A percentile compares a stretch with the other conserved stretches of the same genome.
Conservation (phyloP, 306 rosid species). For the Vigna unguiculata region DNA sequence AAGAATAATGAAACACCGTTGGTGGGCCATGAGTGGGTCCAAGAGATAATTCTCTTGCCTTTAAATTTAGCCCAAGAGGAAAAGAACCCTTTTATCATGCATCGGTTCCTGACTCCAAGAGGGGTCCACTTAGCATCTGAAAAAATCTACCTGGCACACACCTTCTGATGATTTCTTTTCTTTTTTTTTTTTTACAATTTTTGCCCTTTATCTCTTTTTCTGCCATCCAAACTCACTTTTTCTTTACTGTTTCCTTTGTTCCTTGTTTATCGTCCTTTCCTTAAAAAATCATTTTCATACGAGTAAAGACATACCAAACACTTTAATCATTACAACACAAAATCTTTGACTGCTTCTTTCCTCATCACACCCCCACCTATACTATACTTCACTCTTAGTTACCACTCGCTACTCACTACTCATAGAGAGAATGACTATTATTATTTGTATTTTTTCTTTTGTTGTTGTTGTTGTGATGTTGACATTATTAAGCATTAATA, state of each 20-base stretch:
- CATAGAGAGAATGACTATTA: no score
- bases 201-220: slow-evolving; percentile 46
- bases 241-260: slow-evolving; percentile 67
- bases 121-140: slow-evolving; percentile 59
- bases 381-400: no score
- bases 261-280: slow-evolving; percentile 65
- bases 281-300: slow-evolving; percentile 93
- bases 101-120: slow-evolving; percentile 50
- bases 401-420: no score
- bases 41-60: slow-evolving; percentile 28
- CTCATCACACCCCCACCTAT: slow-evolving; percentile 23
- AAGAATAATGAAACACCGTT: not conserved
- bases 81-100: slow-evolving; percentile 72
- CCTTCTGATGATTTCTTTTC: slow-evolving; percentile 52
- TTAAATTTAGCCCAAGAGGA: slow-evolving; percentile 43
- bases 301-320: slow-evolving; percentile 62
- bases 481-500: not conserved
- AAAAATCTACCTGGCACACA: slow-evolving; percentile 73
- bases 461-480: slow-evolving; percentile 3
- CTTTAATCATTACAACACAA: slow-evolving; percentile 84
- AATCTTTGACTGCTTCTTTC: slow-evolving; percentile 81
- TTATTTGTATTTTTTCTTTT: not conserved
- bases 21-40: slow-evolving; percentile 47
- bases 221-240: slow-evolving; percentile 68
- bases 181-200: slow-evolving; percentile 62